Percentiles rank a stretch among this genome's conserved stretches.
phyloP scores from a whole-genome alignment of 768 basidiomycete genomes.

The Leccinum fibrillosum region DNA sequence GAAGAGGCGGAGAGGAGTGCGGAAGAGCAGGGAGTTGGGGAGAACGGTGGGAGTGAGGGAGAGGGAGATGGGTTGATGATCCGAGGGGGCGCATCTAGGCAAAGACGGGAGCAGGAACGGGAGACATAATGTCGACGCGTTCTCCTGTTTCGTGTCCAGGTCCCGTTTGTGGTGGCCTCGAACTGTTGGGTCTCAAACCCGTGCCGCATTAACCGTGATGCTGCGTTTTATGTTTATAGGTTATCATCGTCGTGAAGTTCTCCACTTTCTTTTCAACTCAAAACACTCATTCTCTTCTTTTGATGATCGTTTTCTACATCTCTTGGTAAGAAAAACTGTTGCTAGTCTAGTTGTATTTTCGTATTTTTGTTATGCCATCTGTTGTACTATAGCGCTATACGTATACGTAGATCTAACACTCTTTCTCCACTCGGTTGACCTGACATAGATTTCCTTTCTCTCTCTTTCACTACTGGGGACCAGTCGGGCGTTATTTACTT shows the following conservation, averaged over 20 bases:
- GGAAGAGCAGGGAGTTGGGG: background rate
- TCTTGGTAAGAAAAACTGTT: too few species aligned
- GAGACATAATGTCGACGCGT: background rate
- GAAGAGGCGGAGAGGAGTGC: constrained; percentile 53
- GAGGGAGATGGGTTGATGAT: constrained; percentile 15
- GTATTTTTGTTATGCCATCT: background rate
- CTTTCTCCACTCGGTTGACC: background rate
- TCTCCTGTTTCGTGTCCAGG: background rate
- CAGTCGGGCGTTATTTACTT: background rate
- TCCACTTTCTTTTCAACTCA: background rate
- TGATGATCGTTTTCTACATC: too few species aligned
- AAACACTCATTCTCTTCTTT: background rate
- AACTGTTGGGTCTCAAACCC: background rate
- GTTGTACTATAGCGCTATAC: background rate
- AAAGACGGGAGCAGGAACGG: background rate
- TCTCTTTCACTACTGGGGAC: background rate
- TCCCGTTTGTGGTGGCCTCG: background rate
- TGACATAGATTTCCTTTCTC: background rate
- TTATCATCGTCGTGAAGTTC: background rate
- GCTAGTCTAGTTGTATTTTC: background rate
- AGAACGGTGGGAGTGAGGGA: background rate
- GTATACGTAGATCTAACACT: background rate
- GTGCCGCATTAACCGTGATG: background rate
- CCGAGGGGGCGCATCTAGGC: background rate
- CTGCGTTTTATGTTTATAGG: background rate